These are phyloP conservation scores for Phytophthora sojae DNA, from an alignment of 352 stramenopile species.

Conservation along the genomic window DNA sequence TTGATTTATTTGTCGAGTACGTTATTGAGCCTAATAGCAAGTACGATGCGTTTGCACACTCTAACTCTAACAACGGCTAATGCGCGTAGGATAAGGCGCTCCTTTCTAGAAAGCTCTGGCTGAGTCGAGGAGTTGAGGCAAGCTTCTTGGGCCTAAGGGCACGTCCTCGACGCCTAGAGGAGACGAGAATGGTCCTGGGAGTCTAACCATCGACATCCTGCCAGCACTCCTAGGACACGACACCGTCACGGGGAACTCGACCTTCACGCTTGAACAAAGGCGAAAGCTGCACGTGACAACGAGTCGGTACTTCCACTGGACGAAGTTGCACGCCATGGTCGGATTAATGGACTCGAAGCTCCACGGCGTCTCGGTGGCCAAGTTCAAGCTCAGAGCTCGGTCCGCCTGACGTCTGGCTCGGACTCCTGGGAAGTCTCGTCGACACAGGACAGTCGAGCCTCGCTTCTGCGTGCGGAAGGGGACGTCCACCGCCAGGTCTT, in stretches of 20 bases:
- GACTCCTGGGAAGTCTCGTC: constrained; percentile 17
- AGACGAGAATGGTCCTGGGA: constrained; percentile 13
- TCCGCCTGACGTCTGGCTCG: constrained; percentile 7
- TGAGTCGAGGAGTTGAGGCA: not conserved
- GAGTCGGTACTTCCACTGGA: constrained; percentile 27
- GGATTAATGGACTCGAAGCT: constrained; percentile 23
- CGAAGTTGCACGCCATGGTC: constrained; percentile 23
- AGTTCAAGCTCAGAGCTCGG: constrained; percentile 18
- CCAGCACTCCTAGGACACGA: not conserved
- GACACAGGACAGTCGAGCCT: constrained; percentile 15
- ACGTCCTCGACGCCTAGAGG: constrained; percentile 4
- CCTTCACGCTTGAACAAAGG: constrained; percentile 7
- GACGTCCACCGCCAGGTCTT: constrained; percentile 27
- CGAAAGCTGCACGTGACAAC: constrained; percentile 14
- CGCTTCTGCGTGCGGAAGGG: constrained; percentile 27
- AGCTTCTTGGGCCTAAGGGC: not conserved
- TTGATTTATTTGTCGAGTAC: constrained; percentile 25
- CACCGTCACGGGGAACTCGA: constrained; percentile 21
- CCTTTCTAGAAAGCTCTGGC: no score
- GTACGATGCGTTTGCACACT: no score
- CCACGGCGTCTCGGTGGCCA: constrained; percentile 21
- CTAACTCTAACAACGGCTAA: no score
- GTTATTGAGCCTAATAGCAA: no score
- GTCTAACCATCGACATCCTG: constrained; percentile 10
- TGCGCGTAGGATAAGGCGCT: no score